phyloP scores from a whole-genome alignment of 257 asterid species.

The Voacanga thouarsii region DNA sequence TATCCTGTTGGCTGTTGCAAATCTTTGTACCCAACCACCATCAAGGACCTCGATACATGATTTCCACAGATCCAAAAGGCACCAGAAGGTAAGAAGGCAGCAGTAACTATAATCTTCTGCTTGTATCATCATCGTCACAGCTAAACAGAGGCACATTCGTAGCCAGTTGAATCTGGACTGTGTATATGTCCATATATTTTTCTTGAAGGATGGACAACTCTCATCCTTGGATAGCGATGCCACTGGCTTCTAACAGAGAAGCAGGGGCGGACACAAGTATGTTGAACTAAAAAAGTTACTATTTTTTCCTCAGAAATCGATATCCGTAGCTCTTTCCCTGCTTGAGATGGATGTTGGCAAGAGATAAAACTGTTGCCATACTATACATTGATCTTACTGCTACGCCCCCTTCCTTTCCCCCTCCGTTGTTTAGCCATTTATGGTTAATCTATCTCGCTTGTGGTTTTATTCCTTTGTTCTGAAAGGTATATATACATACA shows the following conservation, averaged over 20 bases:
- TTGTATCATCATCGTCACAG: constrained; percentile 36
- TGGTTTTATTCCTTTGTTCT: too few relatives aligned
- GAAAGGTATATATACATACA: too few relatives aligned
- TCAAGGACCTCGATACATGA: constrained; percentile 33
- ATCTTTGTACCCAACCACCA: constrained; percentile 51
- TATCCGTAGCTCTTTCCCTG: too few relatives aligned
- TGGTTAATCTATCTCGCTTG: too few relatives aligned
- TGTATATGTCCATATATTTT: constrained; percentile 34
- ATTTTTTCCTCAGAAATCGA: too few relatives aligned
- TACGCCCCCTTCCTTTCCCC: too few relatives aligned
- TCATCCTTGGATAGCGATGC: constrained; percentile 33
- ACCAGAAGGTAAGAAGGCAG: constrained; percentile 27
- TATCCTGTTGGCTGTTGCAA: constrained; percentile 33
- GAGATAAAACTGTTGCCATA: too few relatives aligned
- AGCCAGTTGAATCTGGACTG: constrained; percentile 38
- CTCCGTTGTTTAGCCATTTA: too few relatives aligned
- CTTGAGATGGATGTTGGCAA: too few relatives aligned
- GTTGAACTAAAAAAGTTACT: too few relatives aligned
- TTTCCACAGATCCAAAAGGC: constrained; percentile 36
- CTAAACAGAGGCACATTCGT: constrained; percentile 28
- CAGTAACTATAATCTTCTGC: constrained; percentile 20
- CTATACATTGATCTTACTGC: too few relatives aligned
- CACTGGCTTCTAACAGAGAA: constrained; percentile 36
- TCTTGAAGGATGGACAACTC: constrained; percentile 29
- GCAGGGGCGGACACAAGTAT: too few relatives aligned